Conservation (phyloP, 106 monocot species). For the Platanthera guangdongensis region DNA sequence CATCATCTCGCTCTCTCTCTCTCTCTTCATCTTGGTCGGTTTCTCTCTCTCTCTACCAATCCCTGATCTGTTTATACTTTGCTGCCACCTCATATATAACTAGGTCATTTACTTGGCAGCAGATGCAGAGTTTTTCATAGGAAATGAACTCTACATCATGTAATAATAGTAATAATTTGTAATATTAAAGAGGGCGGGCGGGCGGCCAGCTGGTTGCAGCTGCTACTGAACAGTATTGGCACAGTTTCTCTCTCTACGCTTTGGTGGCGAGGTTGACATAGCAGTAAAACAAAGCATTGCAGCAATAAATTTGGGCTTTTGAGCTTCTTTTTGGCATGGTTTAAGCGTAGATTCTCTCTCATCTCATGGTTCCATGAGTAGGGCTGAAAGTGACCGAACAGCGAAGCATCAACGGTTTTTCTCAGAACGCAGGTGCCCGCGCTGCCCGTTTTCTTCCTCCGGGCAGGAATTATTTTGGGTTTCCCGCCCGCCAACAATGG, state of each 20-base stretch:
- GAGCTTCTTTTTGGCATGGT: constrained; percentile 7
- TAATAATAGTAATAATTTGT: not conserved
- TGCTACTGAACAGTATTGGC: not conserved
- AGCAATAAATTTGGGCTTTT: constrained; percentile 1
- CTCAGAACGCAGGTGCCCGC: constrained; percentile 6
- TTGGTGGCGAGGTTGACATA: not conserved
- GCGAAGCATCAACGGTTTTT: constrained; percentile 6
- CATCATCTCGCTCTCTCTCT: not conserved
- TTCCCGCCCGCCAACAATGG: not conserved
- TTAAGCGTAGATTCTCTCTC: constrained; percentile 1
- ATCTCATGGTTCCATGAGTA: not conserved
- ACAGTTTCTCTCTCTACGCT: not conserved
- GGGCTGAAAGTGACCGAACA: constrained; percentile 5
- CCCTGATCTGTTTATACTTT: not conserved
- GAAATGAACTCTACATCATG: not conserved
- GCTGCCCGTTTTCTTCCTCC: not conserved
- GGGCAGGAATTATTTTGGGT: constrained; percentile 10
- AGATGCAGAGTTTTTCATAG: not conserved
- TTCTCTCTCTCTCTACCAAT: not conserved
- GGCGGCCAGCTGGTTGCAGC: not conserved
- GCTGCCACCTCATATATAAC: not conserved
- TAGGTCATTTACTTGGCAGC: not conserved
- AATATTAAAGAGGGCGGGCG: not conserved
- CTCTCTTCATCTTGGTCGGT: not conserved
- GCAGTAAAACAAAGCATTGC: not conserved